phyloP scores from a whole-genome alignment of 2,329 filamentous ascomycete species.

The Calonectria pseudoreteaudii region DNA sequence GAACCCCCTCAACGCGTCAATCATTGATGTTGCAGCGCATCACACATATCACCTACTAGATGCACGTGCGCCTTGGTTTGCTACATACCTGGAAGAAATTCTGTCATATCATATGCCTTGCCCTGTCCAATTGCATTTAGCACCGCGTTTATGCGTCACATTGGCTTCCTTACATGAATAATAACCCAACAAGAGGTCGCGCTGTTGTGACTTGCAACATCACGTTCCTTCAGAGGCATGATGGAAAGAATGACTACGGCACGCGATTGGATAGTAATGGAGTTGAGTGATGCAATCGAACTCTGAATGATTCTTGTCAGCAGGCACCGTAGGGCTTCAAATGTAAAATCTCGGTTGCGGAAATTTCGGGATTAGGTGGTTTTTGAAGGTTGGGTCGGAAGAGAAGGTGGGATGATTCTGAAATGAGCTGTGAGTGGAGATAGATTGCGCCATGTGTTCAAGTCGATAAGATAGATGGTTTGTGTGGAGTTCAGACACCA shows the following conservation, averaged over 20 bases:
- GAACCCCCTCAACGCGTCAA: not conserved
- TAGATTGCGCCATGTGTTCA: not conserved
- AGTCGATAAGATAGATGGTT: not conserved
- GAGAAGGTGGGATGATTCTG: not conserved
- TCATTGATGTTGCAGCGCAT: not conserved
- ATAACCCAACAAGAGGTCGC: constrained; percentile 93
- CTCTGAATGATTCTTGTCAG: not conserved
- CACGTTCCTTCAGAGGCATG: constrained; percentile 31
- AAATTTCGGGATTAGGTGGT: not conserved
- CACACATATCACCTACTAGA: not conserved
- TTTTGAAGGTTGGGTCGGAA: not conserved
- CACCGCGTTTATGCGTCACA: constrained; percentile 20
- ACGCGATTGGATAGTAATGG: not conserved
- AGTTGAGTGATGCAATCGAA: not conserved
- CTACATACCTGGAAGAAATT: constrained; percentile 78
- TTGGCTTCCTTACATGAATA: constrained; percentile 72
- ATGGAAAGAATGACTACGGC: not conserved
- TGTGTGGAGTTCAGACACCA: not conserved
- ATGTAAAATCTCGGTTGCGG: not conserved
- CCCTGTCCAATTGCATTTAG: constrained; percentile 56
- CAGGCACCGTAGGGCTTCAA: not conserved
- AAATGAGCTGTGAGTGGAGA: not conserved
- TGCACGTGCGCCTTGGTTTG: not conserved
- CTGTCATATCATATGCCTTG: constrained; percentile 90
- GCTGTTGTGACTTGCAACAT: constrained; percentile 78